A percentile compares a stretch with the other conserved stretches of the same genome.
These are phyloP conservation scores for Zygosaccharomyces bailii DNA, from an alignment of 805 yeast species.

Conservation along the genomic window DNA sequence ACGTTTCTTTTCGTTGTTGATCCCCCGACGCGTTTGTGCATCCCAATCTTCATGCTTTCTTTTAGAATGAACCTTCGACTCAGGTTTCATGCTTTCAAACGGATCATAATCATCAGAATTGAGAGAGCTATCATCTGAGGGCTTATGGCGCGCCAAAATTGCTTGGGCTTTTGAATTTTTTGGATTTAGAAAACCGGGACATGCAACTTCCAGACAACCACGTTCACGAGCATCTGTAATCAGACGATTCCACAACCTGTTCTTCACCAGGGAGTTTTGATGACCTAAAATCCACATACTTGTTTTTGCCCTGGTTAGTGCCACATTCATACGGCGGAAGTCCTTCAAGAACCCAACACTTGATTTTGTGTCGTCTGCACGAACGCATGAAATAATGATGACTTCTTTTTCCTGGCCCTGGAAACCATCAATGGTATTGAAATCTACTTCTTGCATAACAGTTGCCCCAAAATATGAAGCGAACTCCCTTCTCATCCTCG, in stretches of 20 bases:
- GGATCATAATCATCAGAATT: constrained; percentile 15
- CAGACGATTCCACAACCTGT: constrained; percentile 70
- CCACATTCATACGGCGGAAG: constrained; percentile 94
- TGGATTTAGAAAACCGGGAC: constrained; percentile 29
- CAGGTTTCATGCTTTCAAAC: constrained; percentile 8
- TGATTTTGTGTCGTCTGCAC: constrained; percentile 60
- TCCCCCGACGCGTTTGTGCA: constrained; percentile 4
- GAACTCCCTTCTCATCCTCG: constrained; percentile 55
- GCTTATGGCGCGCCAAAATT: constrained; percentile 15
- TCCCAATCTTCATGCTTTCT: constrained; percentile 8
- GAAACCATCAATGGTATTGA: constrained; percentile 95
- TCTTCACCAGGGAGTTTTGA: constrained; percentile 56
- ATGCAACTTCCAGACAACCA: constrained; percentile 28
- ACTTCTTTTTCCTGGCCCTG: constrained; percentile 98
- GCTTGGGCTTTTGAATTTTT: constrained; percentile 19
- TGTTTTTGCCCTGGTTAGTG: constrained; percentile 87
- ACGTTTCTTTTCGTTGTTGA: constrained; percentile 4
- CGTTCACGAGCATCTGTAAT: constrained; percentile 62
- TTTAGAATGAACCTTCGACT: constrained; percentile 6
- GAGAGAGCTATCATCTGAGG: constrained; percentile 8
- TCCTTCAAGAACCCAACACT: constrained; percentile 89
- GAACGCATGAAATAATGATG: constrained; percentile 89
- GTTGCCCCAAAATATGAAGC: constrained; percentile 55
- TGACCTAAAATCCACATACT: constrained; percentile 93
- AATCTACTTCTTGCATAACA: constrained; percentile 67